Conservation (phyloP, 1,284 basidiomycete species). For the Xerocomus amazonicus region DNA sequence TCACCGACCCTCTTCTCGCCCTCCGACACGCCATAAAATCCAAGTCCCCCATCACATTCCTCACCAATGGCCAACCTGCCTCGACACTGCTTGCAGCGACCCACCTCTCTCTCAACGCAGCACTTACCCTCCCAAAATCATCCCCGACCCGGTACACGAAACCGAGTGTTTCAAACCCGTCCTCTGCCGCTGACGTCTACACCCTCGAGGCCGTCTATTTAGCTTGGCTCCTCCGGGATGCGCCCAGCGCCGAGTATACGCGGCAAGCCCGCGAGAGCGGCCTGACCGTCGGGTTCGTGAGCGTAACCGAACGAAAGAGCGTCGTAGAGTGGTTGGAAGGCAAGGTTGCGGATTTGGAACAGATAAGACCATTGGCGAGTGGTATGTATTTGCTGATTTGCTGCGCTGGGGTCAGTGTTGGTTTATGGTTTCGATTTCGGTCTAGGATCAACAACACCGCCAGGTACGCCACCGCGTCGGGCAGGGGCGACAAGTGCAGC, state of each 20-base stretch:
- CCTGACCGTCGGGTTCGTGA: constrained; percentile 72
- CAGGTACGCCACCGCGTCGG: constrained; percentile 58
- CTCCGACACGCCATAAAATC: constrained; percentile 58
- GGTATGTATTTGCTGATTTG: constrained; percentile 37
- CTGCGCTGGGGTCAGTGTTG: background rate
- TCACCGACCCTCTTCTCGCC: constrained; percentile 48
- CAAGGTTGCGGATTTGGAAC: constrained; percentile 50
- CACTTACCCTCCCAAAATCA: constrained; percentile 60
- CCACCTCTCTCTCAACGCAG: constrained; percentile 58
- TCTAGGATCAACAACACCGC: constrained; percentile 54
- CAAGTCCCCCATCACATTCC: constrained; percentile 48
- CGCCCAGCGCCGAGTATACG: constrained; percentile 80
- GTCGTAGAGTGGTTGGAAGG: constrained; percentile 85
- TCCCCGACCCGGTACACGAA: constrained; percentile 72
- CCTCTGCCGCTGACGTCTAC: constrained; percentile 62
- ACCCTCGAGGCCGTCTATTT: constrained; percentile 78
- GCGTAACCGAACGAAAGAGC: constrained; percentile 79
- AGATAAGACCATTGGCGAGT: constrained; percentile 48
- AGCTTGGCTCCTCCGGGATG: constrained; percentile 73
- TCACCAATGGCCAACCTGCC: constrained; percentile 44
- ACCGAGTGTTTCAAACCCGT: constrained; percentile 39
- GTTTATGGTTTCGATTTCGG: background rate
- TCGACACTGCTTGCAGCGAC: constrained; percentile 55
- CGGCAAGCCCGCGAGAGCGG: constrained; percentile 75
- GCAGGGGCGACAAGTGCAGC: constrained; percentile 18